Percentiles rank a stretch among this genome's conserved stretches.
Evolutionary conservation across 1,284 basidiomycete species (phyloP).

Genomic region (Xerocomus minutiporus): DNA sequence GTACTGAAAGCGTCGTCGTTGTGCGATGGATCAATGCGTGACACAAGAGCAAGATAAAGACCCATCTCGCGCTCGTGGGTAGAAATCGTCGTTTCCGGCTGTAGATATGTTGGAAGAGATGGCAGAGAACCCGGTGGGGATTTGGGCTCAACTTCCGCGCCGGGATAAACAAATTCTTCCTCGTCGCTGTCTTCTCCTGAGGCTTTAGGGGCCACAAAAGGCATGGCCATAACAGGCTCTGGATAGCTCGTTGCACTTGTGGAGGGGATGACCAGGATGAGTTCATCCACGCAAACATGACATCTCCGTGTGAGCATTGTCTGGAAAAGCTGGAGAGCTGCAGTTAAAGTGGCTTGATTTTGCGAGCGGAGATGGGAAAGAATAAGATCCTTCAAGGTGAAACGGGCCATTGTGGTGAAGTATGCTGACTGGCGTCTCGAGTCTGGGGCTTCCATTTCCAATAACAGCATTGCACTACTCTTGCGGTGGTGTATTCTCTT

Average conservation of each 20-base stretch:
- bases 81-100: conserved; percentile 66
- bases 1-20: conserved; percentile 75
- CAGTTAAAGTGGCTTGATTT: conserved; percentile 59
- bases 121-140: conserved; percentile 12
- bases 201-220: conserved; percentile 14
- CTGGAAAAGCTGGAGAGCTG: conserved; percentile 76
- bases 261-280: conserved; percentile 69
- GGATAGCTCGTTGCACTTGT: conserved; percentile 72
- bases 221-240: conserved; percentile 43
- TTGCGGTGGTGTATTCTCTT: conserved; percentile 59
- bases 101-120: conserved; percentile 42
- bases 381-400: conserved; percentile 86
- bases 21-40: conserved; percentile 73
- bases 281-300: conserved; percentile 55
- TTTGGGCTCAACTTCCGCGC: conserved; percentile 35
- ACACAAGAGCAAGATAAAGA: conserved; percentile 75
- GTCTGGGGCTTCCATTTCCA: conserved; percentile 79
- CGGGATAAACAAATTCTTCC: conserved; percentile 65
- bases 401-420: conserved; percentile 80
- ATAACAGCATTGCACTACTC: conserved; percentile 78
- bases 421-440: conserved; percentile 69
- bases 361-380: conserved; percentile 71
- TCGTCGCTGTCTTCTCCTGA: conserved; percentile 52
- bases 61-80: conserved; percentile 81
- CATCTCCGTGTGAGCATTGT: conserved; percentile 73